Evolutionary conservation across 805 yeast species (phyloP), one percentile per base, ranked within the genome.

Genomic region (Candida maris): DNA sequence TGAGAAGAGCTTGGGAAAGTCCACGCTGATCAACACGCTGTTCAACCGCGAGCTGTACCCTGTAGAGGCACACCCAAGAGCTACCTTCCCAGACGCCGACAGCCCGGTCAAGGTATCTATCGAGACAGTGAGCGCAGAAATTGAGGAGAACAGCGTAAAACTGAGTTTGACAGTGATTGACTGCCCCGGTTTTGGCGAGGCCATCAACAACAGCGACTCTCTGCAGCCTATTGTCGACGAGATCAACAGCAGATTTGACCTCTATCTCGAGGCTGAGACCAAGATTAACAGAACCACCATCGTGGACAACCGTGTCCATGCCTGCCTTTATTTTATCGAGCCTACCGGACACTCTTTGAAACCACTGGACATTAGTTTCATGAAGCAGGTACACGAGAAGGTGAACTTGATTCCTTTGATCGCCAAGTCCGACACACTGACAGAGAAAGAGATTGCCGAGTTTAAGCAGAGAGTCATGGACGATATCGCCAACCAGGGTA

Each of bases 261-360:
- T 76, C 45, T 91, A 80, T 60, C 77, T 93, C 64, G 97, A 93
- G 64, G 77, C 79, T 33, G 98, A 93, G 68, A 86, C 86, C 54
- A 79, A 81, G 57, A 73, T 86, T 41, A 79, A 79, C 63, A 79
- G 97, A 62, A 66, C 83, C 9, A 62, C 75, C 14, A 71, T 81
- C 45, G 71, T 67, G 39, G 98, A 93, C 64, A 75, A 81, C 55
- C 80, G 98, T 56, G 77, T 93, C 41, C 98, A 93, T 62, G 97
- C 96, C 22, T 79, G 88, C 59, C 67, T 93, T 45, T 93, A 89
- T 65, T 91, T 93, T 54, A 85, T 93, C 54, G 96, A 91, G 65
- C 98, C 98, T 50, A 89, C 97, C 18, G 97, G 96, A 43, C 98
- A 93, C 65, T 78, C 85, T 28, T 73, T 93, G 60, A 85, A 81